Conservation (phyloP, 2,329 filamentous ascomycete genomes). For the Fusarium xylarioides region DNA sequence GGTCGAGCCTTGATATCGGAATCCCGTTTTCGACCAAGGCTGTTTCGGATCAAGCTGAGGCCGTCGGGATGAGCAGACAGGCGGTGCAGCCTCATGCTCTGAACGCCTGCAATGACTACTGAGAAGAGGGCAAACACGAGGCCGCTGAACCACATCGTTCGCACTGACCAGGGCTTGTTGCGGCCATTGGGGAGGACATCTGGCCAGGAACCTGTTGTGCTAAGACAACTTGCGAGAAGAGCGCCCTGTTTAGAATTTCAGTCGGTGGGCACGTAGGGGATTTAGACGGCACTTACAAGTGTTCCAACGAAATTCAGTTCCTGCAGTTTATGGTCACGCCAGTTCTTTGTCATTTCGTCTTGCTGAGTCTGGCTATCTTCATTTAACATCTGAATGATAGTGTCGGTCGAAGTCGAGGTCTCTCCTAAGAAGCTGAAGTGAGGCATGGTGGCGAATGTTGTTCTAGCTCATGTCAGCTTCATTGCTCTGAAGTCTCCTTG, state of each 20-base stretch:
- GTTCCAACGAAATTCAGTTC: background rate
- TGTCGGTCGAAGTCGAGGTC: background rate
- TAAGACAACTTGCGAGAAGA: background rate
- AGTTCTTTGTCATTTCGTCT: background rate
- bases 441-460: background rate
- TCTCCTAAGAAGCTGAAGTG: background rate
- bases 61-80: background rate
- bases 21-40: background rate
- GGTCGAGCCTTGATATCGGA: background rate
- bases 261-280: rapidly evolving
- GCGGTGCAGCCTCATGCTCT: background rate
- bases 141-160: background rate
- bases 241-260: background rate
- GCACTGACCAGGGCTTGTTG: background rate
- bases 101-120: background rate
- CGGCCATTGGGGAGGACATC: background rate
- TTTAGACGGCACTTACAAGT: background rate
- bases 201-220: background rate
- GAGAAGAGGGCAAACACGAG: background rate
- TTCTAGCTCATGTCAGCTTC: rapidly evolving
- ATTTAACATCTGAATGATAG: background rate
- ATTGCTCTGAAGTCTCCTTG: rapidly evolving
- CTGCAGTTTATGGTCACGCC: background rate
- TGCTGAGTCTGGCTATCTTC: background rate
- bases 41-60: background rate